phyloP scores from a whole-genome alignment of 73 alveolate species.

The Diophrys appendiculata region DNA sequence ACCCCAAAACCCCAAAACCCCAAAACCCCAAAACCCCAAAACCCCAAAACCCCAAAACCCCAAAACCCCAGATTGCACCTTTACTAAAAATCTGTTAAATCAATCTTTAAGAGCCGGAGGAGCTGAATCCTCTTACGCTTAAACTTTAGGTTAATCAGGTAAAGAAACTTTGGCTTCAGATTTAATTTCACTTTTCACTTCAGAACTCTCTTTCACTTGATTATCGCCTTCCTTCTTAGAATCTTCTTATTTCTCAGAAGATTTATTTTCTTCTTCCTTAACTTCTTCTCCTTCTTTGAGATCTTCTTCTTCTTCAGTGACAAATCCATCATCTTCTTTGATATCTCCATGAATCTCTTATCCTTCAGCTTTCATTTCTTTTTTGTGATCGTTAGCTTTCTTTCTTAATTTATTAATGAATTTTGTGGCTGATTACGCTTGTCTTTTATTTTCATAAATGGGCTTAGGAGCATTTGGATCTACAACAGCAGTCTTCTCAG shows the following conservation, averaged over 20 bases:
- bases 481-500: not conserved
- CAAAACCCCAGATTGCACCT: no score
- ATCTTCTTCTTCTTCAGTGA: not conserved
- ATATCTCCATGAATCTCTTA: not conserved
- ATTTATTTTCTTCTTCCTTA: no score
- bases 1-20: no score
- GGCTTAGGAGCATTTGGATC: not conserved
- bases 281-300: no score
- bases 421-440: not conserved
- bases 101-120: no score
- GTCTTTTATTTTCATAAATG: not conserved
- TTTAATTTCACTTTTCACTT: not conserved
- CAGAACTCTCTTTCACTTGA: no score
- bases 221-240: not conserved
- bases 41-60: no score
- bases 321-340: not conserved
- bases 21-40: no score
- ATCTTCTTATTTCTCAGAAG: no score
- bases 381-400: not conserved
- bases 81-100: no score
- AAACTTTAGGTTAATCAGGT: no score
- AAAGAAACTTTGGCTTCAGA: not conserved
- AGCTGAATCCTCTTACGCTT: no score
- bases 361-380: not conserved
- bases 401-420: not conserved